These are phyloP conservation scores for Colletotrichum sp. DNA, from an alignment of 2,329 filamentous ascomycete genomes.

Conservation along the genomic window DNA sequence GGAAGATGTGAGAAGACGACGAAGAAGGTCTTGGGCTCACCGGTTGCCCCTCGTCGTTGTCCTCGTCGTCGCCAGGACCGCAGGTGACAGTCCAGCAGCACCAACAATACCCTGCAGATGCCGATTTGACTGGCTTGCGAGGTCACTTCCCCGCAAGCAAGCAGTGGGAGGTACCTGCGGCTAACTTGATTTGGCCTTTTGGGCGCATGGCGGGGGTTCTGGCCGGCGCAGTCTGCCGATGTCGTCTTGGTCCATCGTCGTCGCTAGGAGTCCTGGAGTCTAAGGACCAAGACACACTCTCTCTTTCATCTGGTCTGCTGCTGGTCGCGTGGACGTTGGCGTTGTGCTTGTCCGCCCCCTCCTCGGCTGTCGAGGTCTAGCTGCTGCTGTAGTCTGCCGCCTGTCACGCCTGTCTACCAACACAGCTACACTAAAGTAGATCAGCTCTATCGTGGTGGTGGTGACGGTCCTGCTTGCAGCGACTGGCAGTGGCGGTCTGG, in stretches of 20 bases:
- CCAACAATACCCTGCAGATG: neutral
- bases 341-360: neutral
- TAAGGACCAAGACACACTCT: neutral
- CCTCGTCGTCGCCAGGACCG: neutral
- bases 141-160: constrained; percentile 11
- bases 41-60: neutral
- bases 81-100: neutral
- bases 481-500: neutral
- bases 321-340: neutral
- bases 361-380: neutral
- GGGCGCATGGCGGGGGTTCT: neutral
- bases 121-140: neutral
- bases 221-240: neutral
- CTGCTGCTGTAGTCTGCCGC: neutral
- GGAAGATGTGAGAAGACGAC: neutral
- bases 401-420: neutral
- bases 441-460: neutral
- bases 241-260: neutral
- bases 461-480: neutral
- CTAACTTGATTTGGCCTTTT: constrained; percentile 7
- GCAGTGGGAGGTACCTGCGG: neutral
- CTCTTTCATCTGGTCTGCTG: neutral
- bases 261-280: neutral
- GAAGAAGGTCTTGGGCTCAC: neutral
- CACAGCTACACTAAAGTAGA: neutral